Conservation (phyloP, 805 yeast genomes). For the Kluyveromyces lactis region DNA sequence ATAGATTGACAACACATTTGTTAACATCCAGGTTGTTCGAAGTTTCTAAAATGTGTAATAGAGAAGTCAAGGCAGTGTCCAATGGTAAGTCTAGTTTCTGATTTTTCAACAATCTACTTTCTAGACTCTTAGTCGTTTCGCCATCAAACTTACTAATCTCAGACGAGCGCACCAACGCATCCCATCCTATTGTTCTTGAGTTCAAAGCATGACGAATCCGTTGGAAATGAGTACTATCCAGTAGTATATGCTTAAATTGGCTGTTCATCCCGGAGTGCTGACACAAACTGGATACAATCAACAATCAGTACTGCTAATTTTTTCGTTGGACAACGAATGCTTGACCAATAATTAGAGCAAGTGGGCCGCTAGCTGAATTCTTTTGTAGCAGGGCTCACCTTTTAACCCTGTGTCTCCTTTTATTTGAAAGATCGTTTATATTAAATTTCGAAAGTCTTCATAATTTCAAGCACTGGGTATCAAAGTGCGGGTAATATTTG, state of each 20-base stretch:
- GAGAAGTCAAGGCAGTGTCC: constrained; percentile 3
- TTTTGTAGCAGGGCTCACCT: too few species aligned
- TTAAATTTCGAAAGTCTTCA: too few species aligned
- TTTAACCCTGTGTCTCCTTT: too few species aligned
- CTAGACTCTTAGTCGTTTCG: constrained; percentile 29
- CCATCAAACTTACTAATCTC: constrained; percentile 64
- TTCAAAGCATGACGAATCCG: constrained; percentile 62
- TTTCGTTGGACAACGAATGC: too few species aligned
- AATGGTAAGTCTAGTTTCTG: constrained; percentile 2
- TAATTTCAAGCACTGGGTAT: too few species aligned
- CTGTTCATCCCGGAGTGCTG: background rate
- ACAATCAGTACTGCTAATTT: too few species aligned
- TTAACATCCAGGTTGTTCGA: constrained; percentile 21
- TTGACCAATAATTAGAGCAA: too few species aligned
- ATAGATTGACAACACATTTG: constrained; percentile 24
- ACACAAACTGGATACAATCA: background rate
- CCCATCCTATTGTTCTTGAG: constrained; percentile 86
- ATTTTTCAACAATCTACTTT: constrained; percentile 19
- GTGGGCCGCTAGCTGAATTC: too few species aligned
- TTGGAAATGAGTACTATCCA: constrained; percentile 60
- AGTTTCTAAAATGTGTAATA: constrained; percentile 21
- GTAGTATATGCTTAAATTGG: constrained; percentile 19
- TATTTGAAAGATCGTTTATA: too few species aligned
- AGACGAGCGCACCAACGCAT: constrained; percentile 71
- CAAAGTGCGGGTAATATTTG: too few species aligned